phyloP scores from a whole-genome alignment of 2,329 filamentous ascomycete genomes.

The Aspergillus caelatus region DNA sequence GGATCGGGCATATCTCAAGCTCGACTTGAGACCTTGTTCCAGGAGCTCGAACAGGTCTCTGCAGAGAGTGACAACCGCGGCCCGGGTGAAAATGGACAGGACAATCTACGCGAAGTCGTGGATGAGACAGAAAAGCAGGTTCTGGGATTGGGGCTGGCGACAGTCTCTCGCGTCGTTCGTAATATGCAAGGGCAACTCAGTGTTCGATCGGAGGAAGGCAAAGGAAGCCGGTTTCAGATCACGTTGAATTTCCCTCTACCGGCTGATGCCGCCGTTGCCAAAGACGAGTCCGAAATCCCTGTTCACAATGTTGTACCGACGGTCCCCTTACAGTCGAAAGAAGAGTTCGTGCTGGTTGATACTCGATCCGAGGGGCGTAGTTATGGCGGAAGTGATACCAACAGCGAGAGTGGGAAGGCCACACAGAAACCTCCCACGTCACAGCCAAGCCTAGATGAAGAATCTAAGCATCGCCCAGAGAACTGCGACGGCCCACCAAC shows the following conservation, averaged over 20 bases:
- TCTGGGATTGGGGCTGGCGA: slow-evolving; percentile 79
- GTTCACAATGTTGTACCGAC: slow-evolving; percentile 3
- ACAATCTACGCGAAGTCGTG: slow-evolving; percentile 4
- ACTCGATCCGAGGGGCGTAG: slow-evolving; percentile 21
- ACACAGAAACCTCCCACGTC: not conserved
- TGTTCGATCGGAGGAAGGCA: slow-evolving; percentile 79
- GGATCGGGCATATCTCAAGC: slow-evolving; percentile 65
- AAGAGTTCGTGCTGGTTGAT: slow-evolving; percentile 44
- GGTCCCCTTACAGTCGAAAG: slow-evolving; percentile 21
- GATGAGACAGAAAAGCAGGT: slow-evolving; percentile 46
- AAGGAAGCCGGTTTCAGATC: slow-evolving; percentile 80
- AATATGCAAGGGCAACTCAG: slow-evolving; percentile 89
- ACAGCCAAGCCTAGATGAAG: not conserved
- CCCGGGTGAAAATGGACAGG: slow-evolving; percentile 35
- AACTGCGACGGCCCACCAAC: not conserved
- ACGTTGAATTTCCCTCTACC: slow-evolving; percentile 74
- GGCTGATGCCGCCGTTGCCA: slow-evolving; percentile 15
- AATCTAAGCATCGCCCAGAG: not conserved
- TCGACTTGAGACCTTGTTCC: slow-evolving; percentile 62
- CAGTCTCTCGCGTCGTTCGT: slow-evolving; percentile 82
- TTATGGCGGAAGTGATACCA: slow-evolving; percentile 30
- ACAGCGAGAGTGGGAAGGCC: not conserved
- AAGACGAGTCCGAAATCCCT: slow-evolving; percentile 31
- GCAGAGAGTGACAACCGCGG: slow-evolving; percentile 54
- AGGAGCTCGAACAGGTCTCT: slow-evolving; percentile 68